These are phyloP conservation scores for Elsinoe perseae DNA, from an alignment of 2,329 filamentous ascomycete genomes.

Conservation along the genomic window DNA sequence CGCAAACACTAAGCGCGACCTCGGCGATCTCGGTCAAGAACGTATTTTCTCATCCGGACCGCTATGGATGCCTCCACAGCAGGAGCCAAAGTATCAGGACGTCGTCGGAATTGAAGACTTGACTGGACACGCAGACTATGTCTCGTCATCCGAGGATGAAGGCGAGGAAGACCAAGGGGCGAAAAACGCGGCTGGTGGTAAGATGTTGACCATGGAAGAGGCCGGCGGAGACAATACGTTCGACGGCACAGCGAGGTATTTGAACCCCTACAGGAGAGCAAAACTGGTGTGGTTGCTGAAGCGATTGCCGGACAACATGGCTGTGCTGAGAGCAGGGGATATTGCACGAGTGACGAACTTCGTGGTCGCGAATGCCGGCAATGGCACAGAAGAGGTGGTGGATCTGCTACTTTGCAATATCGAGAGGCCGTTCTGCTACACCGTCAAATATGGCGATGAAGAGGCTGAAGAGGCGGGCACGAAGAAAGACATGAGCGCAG, in stretches of 20 bases:
- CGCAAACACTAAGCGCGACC: constrained; percentile 17
- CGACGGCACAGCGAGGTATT: constrained; percentile 50
- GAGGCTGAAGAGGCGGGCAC: constrained; percentile 23
- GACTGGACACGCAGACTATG: constrained; percentile 74
- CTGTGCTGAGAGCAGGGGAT: constrained; percentile 72
- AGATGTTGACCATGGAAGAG: constrained; percentile 15
- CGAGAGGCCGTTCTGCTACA: constrained; percentile 65
- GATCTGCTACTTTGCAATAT: constrained; percentile 79
- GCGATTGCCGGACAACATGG: constrained; percentile 67
- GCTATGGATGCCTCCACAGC: constrained; percentile 69
- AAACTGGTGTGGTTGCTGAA: constrained; percentile 78
- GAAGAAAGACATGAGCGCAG: constrained; percentile 49
- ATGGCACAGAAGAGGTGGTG: constrained; percentile 85
- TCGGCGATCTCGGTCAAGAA: constrained; percentile 37
- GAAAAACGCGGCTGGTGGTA: background rate
- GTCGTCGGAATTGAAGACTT: constrained; percentile 70
- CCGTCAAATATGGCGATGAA: constrained; percentile 55
- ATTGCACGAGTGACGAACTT: constrained; percentile 80
- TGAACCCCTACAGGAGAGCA: constrained; percentile 76
- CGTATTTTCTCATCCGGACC: constrained; percentile 65
- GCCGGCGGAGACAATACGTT: constrained; percentile 24
- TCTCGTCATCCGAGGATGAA: constrained; percentile 79
- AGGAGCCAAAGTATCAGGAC: constrained; percentile 71
- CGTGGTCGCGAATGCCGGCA: constrained; percentile 76
- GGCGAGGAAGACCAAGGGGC: constrained; percentile 39